Conservation (phyloP, 345 rosid genomes). For the Conringia planisiliqua region DNA sequence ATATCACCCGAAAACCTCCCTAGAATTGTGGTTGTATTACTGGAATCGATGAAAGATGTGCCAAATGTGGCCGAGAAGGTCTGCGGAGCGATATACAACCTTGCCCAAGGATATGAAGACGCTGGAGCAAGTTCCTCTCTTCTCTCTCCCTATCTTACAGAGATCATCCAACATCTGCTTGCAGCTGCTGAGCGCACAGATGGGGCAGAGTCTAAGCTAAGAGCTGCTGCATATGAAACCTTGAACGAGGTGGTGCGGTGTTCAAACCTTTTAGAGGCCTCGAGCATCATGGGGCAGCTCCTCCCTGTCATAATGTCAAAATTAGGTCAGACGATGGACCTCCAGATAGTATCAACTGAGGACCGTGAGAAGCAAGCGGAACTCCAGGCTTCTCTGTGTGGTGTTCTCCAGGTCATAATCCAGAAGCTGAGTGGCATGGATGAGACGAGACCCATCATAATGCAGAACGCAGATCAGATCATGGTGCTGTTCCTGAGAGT, state of each 20-base stretch:
- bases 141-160: constrained; percentile 65
- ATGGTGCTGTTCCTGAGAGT: constrained; percentile 82
- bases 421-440: constrained; percentile 76
- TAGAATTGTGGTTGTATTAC: constrained; percentile 48
- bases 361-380: constrained; percentile 93
- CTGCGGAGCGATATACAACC: constrained; percentile 81
- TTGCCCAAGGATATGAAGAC: constrained; percentile 92
- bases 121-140: constrained; percentile 59
- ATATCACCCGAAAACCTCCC: constrained; percentile 63
- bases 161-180: constrained; percentile 59
- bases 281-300: constrained; percentile 62
- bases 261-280: constrained; percentile 61
- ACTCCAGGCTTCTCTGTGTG: constrained; percentile 86
- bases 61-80: constrained; percentile 84
- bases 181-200: constrained; percentile 73
- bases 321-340: constrained; percentile 67
- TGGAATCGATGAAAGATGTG: constrained; percentile 68
- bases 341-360: constrained; percentile 65
- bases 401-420: constrained; percentile 90
- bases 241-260: constrained; percentile 89
- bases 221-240: constrained; percentile 83
- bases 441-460: constrained; percentile 54
- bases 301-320: constrained; percentile 76
- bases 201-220: constrained; percentile 66
- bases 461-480: constrained; percentile 75